Evolutionary conservation across 352 stramenopile genomes (phyloP).

Genomic region (Globisporangium cederbergense): DNA sequence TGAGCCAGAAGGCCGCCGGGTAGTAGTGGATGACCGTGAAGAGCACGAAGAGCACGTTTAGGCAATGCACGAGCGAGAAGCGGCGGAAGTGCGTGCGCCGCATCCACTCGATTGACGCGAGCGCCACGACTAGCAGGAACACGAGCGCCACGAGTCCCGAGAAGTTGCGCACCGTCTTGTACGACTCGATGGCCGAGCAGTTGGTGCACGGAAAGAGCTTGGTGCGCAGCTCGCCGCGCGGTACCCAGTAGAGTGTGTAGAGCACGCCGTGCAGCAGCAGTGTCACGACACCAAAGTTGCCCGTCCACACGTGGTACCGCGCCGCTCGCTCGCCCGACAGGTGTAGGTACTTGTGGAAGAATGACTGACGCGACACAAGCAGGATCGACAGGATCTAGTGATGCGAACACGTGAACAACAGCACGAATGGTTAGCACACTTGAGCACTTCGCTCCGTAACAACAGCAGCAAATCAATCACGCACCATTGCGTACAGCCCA

Average conservation of each 20-base stretch:
- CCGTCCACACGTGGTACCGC: constrained; percentile 59
- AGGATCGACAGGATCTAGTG: constrained; percentile 47
- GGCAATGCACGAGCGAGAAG: constrained; percentile 52
- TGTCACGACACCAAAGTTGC: constrained; percentile 45
- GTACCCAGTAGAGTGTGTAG: constrained; percentile 54
- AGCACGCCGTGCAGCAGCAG: constrained; percentile 48
- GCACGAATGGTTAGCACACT: background rate
- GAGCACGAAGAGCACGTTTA: constrained; percentile 46
- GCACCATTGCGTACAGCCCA: constrained; percentile 41
- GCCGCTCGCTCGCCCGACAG: constrained; percentile 57
- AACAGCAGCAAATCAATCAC: constrained; percentile 8
- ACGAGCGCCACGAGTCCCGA: constrained; percentile 49
- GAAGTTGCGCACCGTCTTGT: constrained; percentile 64
- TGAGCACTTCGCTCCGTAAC: background rate
- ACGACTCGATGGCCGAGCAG: constrained; percentile 39
- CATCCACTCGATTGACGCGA: constrained; percentile 49
- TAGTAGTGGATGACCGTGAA: constrained; percentile 71
- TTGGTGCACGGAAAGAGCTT: constrained; percentile 54
- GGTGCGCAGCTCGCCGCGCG: constrained; percentile 41
- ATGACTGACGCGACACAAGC: constrained; percentile 60
- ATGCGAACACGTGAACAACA: background rate
- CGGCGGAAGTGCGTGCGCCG: constrained; percentile 47
- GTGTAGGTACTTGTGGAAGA: constrained; percentile 52
- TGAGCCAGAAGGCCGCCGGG: constrained; percentile 52
- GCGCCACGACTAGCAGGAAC: constrained; percentile 31